A percentile compares a stretch with the other conserved stretches of the same genome.
Conservation (phyloP, 352 stramenopile genomes). For the Peronospora farinosa region DNA sequence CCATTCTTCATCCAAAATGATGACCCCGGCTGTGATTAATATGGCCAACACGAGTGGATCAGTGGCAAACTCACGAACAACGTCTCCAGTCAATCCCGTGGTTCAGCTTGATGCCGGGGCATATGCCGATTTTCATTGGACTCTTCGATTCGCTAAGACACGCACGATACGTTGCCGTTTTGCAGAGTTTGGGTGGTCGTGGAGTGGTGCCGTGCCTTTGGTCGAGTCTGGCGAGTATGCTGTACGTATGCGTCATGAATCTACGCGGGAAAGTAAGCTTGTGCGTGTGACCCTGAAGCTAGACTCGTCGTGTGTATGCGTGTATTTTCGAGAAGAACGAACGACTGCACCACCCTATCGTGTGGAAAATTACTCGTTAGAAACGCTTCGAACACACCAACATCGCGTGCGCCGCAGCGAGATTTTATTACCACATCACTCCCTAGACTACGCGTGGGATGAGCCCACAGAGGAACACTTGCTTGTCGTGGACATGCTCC, state of each 20-base stretch:
- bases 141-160: conserved; percentile 53
- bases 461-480: conserved; percentile 74
- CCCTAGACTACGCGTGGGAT: conserved; percentile 84
- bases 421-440: conserved; percentile 82
- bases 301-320: conserved; percentile 68
- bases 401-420: conserved; percentile 75
- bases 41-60: conserved; percentile 32
- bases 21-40: conserved; percentile 38
- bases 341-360: conserved; percentile 76
- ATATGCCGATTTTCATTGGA: conserved; percentile 84
- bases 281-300: conserved; percentile 74
- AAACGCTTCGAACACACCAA: conserved; percentile 83
- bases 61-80: conserved; percentile 41
- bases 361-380: conserved; percentile 85
- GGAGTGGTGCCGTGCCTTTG: conserved; percentile 77
- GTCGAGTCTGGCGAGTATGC: conserved; percentile 73
- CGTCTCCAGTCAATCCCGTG: conserved; percentile 63
- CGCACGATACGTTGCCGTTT: conserved; percentile 77
- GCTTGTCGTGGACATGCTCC: conserved; percentile 84
- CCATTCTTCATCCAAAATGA: conserved; percentile 67
- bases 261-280: conserved; percentile 71
- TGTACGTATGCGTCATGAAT: conserved; percentile 78
- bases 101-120: conserved; percentile 61
- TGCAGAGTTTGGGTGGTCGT: conserved; percentile 69
- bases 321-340: conserved; percentile 75